Evolutionary conservation across 1,284 basidiomycete species (phyloP), one percentile per base, ranked within the genome.

Genomic region (Cryptococcus neoformans): DNA sequence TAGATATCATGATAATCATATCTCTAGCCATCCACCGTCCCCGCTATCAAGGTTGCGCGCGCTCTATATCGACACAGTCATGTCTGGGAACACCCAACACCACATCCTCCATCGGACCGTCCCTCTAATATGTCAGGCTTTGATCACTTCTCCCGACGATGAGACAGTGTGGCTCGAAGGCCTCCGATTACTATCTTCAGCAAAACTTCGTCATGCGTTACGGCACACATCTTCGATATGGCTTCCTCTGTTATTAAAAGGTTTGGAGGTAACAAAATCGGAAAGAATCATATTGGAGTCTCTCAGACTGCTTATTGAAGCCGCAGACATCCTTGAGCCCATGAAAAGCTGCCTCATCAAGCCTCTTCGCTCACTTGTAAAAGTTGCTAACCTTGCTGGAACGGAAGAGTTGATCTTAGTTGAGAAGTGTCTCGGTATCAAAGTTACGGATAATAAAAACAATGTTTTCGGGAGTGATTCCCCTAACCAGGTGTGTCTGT

Each of bases 291-390:
- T 63, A n/a, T 35, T 54, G 4, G 58, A 60, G 4, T 64, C 63
- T 21, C 52, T 70, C 21, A 56, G 41, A n/a, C 51, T 70, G 1
- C 50, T 70, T 3, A 35, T 34, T 7, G 56, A 63, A 44, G 65
- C 67, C 7, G 51, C 63, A 21, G 67, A 63, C 9, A 66, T 56
- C 1, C 48, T 70, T 37, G 60, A 67, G n/a, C 65, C 64, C 4
- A 69, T 70, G 59, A 70, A 69, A 54, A 66, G 55, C 51, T 72
- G 70, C 53, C 48, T 70, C 28, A 47, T 69, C 16, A 70, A 68
- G 44, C 67, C 70, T 12, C 60, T 72, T 10, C 58, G 54, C 38
- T 54, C 57, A 0, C 53, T 72, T 11, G 62, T 48, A 3, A 62
- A 47, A 46, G 52, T 57, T 4, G 55, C 52, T 8, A 42, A 59